Percentiles rank a stretch among this genome's conserved stretches.
These are phyloP conservation scores for Lactarius sanguifluus DNA, from an alignment of 768 basidiomycete genomes.

Conservation along the genomic window DNA sequence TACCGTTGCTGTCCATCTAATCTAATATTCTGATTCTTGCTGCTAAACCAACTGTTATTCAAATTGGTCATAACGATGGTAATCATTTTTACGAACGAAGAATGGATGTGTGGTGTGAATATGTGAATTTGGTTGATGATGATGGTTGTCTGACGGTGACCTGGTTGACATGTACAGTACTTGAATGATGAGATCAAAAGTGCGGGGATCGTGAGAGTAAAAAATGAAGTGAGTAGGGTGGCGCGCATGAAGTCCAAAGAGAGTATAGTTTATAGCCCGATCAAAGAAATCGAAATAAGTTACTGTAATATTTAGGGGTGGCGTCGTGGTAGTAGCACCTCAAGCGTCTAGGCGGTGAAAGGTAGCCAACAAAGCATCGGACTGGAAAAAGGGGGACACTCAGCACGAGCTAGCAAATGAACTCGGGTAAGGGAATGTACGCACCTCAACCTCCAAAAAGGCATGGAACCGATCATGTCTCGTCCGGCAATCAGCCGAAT, in stretches of 20 bases:
- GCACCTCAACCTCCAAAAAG: slow-evolving; percentile 11
- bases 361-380: slow-evolving; percentile 8
- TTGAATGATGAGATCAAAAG: slow-evolving; percentile 17
- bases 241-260: background rate
- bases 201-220: background rate
- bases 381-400: slow-evolving; percentile 4
- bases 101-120: background rate
- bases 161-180: too few species aligned
- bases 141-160: background rate
- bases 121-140: slow-evolving; percentile 7
- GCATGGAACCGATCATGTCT: slow-evolving; percentile 12
- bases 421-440: background rate
- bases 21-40: slow-evolving; percentile 16
- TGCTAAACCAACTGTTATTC: background rate
- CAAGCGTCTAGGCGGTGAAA: slow-evolving; percentile 6
- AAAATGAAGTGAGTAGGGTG: background rate
- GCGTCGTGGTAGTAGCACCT: background rate
- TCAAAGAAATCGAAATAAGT: slow-evolving; percentile 3
- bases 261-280: background rate
- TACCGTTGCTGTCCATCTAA: slow-evolving; percentile 23
- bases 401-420: background rate
- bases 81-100: background rate
- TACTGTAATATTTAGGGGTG: background rate
- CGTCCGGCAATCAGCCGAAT: slow-evolving; percentile 17
- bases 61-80: background rate